Conservation (phyloP, 169 alveolate genomes). For the Plasmodium reichenowi region DNA sequence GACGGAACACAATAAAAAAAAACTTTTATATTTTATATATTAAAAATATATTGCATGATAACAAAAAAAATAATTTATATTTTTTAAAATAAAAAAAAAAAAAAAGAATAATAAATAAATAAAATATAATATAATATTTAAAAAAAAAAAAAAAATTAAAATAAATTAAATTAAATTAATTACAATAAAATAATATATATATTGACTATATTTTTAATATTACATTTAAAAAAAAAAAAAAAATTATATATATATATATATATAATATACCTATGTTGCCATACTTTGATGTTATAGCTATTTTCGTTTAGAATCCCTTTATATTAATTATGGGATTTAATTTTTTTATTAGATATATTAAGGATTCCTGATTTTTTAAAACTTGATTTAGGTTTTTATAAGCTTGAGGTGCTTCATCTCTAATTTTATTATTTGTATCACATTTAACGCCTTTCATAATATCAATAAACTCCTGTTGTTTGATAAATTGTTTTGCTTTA, state of each 20-base stretch:
- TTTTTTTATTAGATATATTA: conserved; percentile 76
- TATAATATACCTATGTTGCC: no score
- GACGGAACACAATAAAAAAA: background rate
- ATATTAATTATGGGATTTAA: conserved; percentile 81
- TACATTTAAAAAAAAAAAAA: conserved; percentile 10
- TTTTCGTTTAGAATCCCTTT: conserved; percentile 74
- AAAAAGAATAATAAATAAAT: background rate
- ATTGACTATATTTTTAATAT: no score
- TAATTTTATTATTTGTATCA: conserved; percentile 56
- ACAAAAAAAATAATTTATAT: background rate
- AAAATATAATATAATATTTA: background rate
- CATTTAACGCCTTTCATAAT: conserved; percentile 73
- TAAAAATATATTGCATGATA: background rate
- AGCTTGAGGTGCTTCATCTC: conserved; percentile 87
- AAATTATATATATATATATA: background rate
- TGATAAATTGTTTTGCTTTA: conserved; percentile 79
- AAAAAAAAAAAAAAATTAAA: conserved; percentile 3
- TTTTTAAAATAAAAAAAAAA: conserved; percentile 1
- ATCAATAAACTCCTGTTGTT: conserved; percentile 80
- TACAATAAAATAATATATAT: background rate
- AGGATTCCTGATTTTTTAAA: conserved; percentile 70
- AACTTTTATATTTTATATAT: background rate
- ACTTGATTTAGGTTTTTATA: conserved; percentile 80
- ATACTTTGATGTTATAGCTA: no score
- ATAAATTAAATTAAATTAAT: background rate